Conservation (phyloP, 2,329 filamentous ascomycete species). For the Metarhizium guizhouense region DNA sequence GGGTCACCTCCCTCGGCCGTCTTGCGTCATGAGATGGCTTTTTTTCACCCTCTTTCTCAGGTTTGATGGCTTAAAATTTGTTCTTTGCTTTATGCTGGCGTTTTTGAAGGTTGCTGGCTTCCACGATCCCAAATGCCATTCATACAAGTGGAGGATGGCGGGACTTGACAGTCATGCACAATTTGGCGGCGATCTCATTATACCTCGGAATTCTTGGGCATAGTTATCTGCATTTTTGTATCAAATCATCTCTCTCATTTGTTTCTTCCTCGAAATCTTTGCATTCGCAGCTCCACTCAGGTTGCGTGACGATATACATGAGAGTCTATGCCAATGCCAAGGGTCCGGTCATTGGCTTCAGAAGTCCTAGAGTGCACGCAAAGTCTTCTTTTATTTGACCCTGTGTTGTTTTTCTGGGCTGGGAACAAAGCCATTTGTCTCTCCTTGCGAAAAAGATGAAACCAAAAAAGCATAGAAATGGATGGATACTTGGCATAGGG, state of each 20-base stretch:
- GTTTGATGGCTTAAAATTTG: neutral
- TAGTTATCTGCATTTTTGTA: conserved; percentile 2
- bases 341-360: neutral
- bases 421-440: neutral
- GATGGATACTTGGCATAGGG: neutral
- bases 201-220: conserved; percentile 5
- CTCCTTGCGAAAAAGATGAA: neutral
- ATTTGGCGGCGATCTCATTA: conserved; percentile 1
- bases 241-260: neutral
- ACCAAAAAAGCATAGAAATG: neutral
- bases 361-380: neutral
- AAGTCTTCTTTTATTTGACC: neutral
- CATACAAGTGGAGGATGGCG: neutral
- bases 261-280: neutral
- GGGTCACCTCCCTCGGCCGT: neutral
- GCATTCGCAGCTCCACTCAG: neutral
- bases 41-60: neutral
- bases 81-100: neutral
- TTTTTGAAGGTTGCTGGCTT: conserved; percentile 1
- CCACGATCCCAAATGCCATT: no score
- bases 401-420: neutral
- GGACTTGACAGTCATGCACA: neutral
- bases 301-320: neutral
- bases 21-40: neutral
- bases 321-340: neutral